These are phyloP conservation scores for Boletus tomentosulus DNA, from an alignment of 768 basidiomycete genomes.

Conservation along the genomic window DNA sequence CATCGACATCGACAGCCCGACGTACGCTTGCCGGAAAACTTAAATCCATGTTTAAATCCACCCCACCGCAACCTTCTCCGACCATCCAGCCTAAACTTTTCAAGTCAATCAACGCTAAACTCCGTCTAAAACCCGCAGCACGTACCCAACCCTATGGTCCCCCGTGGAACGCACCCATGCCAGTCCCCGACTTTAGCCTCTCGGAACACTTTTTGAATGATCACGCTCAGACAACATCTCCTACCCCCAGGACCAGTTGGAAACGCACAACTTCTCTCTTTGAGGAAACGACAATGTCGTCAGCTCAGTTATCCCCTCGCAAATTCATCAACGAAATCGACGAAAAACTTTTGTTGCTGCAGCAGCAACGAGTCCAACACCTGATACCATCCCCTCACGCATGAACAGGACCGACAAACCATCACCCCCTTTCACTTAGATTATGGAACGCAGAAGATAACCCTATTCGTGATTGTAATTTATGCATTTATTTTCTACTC, in stretches of 20 bases:
- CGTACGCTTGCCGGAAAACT: constrained; percentile 15
- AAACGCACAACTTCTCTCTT: background rate
- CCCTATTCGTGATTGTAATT: background rate
- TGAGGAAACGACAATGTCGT: background rate
- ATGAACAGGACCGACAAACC: background rate
- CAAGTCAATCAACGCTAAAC: constrained; percentile 14
- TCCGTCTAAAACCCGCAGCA: constrained; percentile 22
- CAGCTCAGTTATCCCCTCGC: constrained; percentile 12
- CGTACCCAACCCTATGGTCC: constrained; percentile 38
- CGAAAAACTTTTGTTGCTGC: constrained; percentile 17
- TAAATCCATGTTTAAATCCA: constrained; percentile 21
- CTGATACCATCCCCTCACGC: background rate
- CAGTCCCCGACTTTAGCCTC: constrained; percentile 4
- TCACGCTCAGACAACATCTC: background rate
- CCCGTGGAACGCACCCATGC: constrained; percentile 34
- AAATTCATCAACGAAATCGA: constrained; percentile 18
- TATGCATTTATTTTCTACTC: background rate
- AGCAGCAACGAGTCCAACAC: constrained; percentile 9
- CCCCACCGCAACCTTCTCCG: background rate
- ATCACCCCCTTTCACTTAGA: background rate
- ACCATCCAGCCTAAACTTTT: constrained; percentile 4
- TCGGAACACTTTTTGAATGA: background rate
- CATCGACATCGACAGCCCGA: constrained; percentile 1
- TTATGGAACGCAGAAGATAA: background rate
- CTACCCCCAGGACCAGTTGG: background rate